Percentiles rank a stretch among this genome's conserved stretches.
These are phyloP conservation scores for Pseudocercospora ulei DNA, from an alignment of 2,329 filamentous ascomycete genomes.

Conservation along the genomic window DNA sequence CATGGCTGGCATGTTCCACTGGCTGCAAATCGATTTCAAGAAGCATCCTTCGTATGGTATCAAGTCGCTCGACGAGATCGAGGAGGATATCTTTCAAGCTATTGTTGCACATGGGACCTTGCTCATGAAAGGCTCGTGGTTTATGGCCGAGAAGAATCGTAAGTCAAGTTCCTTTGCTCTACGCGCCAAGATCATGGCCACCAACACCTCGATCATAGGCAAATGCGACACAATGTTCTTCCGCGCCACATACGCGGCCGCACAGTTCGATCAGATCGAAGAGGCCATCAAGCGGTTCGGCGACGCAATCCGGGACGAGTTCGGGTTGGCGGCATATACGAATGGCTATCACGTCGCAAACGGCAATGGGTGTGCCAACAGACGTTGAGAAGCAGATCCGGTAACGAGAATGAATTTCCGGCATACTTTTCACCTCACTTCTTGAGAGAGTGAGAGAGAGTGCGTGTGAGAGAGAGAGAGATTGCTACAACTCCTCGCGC, in stretches of 20 bases:
- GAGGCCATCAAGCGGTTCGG: slow-evolving; percentile 56
- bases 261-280: slow-evolving; percentile 46
- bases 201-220: not conserved
- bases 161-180: no score
- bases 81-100: slow-evolving; percentile 74
- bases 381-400: no score
- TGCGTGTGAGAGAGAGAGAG: no score
- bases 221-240: slow-evolving; percentile 62
- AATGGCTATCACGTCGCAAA: slow-evolving; percentile 9
- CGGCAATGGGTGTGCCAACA: slow-evolving; percentile 10
- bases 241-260: slow-evolving; percentile 79
- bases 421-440: no score
- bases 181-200: not conserved
- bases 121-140: slow-evolving; percentile 81
- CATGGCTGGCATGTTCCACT: slow-evolving; percentile 87
- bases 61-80: slow-evolving; percentile 54
- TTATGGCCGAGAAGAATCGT: slow-evolving; percentile 61
- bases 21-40: slow-evolving; percentile 59
- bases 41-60: slow-evolving; percentile 52
- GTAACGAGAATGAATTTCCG: no score
- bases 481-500: no score
- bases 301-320: slow-evolving; percentile 56
- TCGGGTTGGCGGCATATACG: slow-evolving; percentile 37
- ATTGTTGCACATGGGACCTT: slow-evolving; percentile 69
- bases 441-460: no score